These are phyloP conservation scores for Teunomyces atbi DNA, from an alignment of 805 yeast species.

Conservation along the genomic window DNA sequence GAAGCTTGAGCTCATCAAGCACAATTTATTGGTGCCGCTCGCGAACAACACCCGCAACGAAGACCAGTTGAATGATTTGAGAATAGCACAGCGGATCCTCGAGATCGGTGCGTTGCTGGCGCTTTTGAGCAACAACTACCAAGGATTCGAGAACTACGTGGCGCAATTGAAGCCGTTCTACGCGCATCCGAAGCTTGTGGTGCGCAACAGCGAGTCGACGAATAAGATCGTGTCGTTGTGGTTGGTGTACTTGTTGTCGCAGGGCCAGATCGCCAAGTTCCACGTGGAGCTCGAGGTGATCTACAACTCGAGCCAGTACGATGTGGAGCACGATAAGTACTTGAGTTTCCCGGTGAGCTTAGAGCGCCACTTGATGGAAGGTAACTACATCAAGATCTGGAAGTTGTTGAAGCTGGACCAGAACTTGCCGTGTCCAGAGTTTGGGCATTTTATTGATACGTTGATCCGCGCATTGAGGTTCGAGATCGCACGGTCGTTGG, in stretches of 20 bases:
- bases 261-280: slow-evolving; percentile 82
- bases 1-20: slow-evolving; percentile 76
- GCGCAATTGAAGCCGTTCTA: slow-evolving; percentile 80
- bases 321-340: slow-evolving; percentile 60
- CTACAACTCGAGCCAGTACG: slow-evolving; percentile 51
- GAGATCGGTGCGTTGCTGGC: slow-evolving; percentile 87
- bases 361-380: slow-evolving; percentile 95
- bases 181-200: slow-evolving; percentile 33
- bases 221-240: slow-evolving; percentile 74
- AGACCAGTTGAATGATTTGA: slow-evolving; percentile 60
- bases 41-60: slow-evolving; percentile 30
- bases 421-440: slow-evolving; percentile 69
- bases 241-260: slow-evolving; percentile 71
- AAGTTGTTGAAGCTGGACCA: slow-evolving; percentile 59
- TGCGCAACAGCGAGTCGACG: slow-evolving; percentile 34
- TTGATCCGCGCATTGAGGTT: slow-evolving; percentile 75
- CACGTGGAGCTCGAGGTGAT: slow-evolving; percentile 85
- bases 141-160: slow-evolving; percentile 67
- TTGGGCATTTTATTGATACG: slow-evolving; percentile 70
- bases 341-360: slow-evolving; percentile 82
- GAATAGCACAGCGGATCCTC: slow-evolving; percentile 75
- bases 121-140: slow-evolving; percentile 60
- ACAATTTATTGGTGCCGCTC: slow-evolving; percentile 70
- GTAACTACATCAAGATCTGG: slow-evolving; percentile 91
- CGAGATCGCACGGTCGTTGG: slow-evolving; percentile 84